Percentiles rank a stretch among this genome's conserved stretches.
Evolutionary conservation across 2,329 filamentous ascomycete species (phyloP).

Genomic region (Alternaria tenuissima): DNA sequence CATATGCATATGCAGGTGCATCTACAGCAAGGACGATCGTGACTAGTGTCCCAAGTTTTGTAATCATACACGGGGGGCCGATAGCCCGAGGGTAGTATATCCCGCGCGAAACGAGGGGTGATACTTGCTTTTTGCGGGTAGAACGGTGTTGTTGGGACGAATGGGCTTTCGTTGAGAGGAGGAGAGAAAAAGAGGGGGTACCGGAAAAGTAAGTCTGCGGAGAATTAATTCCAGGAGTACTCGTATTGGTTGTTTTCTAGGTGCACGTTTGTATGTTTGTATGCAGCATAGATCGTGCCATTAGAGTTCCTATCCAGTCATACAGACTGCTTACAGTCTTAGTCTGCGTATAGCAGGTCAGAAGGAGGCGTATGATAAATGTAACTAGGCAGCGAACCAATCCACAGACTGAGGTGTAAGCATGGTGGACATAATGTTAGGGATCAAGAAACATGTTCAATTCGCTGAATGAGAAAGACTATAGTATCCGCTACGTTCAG

Average conservation of each 20-base stretch:
- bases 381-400: not conserved
- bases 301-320: not conserved
- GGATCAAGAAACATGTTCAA: slow-evolving; percentile 10
- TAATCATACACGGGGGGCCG: not conserved
- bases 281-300: not conserved
- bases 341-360: not conserved
- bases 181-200: not conserved
- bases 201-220: not conserved
- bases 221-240: not conserved
- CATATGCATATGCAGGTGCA: slow-evolving; percentile 3
- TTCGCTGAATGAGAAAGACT: slow-evolving; percentile 14
- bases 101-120: not conserved
- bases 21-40: not conserved
- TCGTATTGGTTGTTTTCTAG: not conserved
- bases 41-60: not conserved
- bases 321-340: too few relatives aligned
- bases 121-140: not conserved
- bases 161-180: not conserved
- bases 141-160: not conserved
- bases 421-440: not conserved
- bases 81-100: not conserved
- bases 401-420: not conserved
- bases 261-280: not conserved
- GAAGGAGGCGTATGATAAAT: not conserved
- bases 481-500: slow-evolving; percentile 14